Evolutionary conservation across 345 rosid species (phyloP), one percentile per base, ranked within the genome.

Genomic region (Adansonia digitata): DNA sequence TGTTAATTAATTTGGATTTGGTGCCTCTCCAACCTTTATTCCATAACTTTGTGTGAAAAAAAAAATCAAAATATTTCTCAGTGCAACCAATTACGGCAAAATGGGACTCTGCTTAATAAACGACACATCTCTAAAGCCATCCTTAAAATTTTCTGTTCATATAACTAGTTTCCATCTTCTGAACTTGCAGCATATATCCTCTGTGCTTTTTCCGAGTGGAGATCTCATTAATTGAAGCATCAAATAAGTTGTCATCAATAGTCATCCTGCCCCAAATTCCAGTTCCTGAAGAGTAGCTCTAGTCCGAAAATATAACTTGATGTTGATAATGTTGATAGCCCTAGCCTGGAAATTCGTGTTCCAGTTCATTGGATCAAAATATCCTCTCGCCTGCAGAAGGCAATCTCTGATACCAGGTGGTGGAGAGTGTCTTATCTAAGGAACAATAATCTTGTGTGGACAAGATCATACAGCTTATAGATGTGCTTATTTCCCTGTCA

Each of bases 101-200:
- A 55, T 24, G 61, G 4, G 61, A 55, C 61, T 55, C 34, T 22
- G 61, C 31, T 24, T 34, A 79, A 48, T 79, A 77, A 7, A 89
- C 89, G 4, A 87, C 87, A 71, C 87, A 82, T 55, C 77, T 85
- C 69, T n/a, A n/a, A 89, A 39, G 13, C 84, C 80, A 63, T 84
- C 88, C 61, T 74, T 80, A 7, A 68, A 80, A n/a, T 35, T 62
- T 75, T 0, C 7, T 15, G 2, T 40, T 79, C 90, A 89, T 85
- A 69, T 81, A 86, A 67, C 79, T 81, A 43, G 75, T 72, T 35
- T 83, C 84, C n/a, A 31, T 86, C 72, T 51, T 82, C 90, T 2
- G 86, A 81, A 69, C 86, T 78, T 7, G 82, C 89, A 63, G n/a
- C n/a, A n/a, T 75, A 85, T 2, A 84, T 35, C 12, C 92, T 90